phyloP scores from a whole-genome alignment of 2,329 filamentous ascomycete species.

The Calycina marina region DNA sequence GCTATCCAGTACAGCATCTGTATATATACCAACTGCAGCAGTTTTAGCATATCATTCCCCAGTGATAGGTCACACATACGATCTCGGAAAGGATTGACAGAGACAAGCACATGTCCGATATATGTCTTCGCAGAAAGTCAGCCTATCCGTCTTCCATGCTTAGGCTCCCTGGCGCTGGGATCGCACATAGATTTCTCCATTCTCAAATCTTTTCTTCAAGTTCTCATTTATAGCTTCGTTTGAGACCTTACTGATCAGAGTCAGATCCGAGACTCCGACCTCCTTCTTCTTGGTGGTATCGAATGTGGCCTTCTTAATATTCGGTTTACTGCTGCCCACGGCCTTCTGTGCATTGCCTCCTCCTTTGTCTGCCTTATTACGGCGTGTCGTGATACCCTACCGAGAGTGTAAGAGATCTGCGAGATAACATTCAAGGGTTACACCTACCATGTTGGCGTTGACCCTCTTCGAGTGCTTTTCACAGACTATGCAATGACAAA shows the following conservation, averaged over 20 bases:
- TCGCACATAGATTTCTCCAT: constrained; percentile 78
- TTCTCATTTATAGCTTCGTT: constrained; percentile 99
- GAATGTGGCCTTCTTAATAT: constrained; percentile 90
- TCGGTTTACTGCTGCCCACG: constrained; percentile 28
- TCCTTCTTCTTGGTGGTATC: constrained; percentile 98
- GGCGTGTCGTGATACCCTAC: constrained; percentile 23
- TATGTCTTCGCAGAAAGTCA: constrained; percentile 50
- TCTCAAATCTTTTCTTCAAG: constrained; percentile 93
- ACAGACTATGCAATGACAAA: too few species aligned
- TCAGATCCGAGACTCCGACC: constrained; percentile 94
- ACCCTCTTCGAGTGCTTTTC: too few species aligned
- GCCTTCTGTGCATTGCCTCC: constrained; percentile 16
- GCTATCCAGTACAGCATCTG: constrained; percentile 79
- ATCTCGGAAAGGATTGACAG: constrained; percentile 95
- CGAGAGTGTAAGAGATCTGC: constrained; percentile 6
- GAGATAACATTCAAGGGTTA: too few species aligned
- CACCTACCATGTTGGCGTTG: too few species aligned
- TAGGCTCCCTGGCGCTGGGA: background rate
- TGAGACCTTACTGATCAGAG: constrained; percentile 93
- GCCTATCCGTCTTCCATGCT: too few species aligned
- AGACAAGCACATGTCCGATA: constrained; percentile 98
- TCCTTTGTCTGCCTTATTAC: constrained; percentile 21
- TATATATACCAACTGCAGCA: constrained; percentile 75
- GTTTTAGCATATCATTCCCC: constrained; percentile 24
- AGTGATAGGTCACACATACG: constrained; percentile 31